Conservation (phyloP, 176 grass and related monocot genomes). For the Juncus effusus region DNA sequence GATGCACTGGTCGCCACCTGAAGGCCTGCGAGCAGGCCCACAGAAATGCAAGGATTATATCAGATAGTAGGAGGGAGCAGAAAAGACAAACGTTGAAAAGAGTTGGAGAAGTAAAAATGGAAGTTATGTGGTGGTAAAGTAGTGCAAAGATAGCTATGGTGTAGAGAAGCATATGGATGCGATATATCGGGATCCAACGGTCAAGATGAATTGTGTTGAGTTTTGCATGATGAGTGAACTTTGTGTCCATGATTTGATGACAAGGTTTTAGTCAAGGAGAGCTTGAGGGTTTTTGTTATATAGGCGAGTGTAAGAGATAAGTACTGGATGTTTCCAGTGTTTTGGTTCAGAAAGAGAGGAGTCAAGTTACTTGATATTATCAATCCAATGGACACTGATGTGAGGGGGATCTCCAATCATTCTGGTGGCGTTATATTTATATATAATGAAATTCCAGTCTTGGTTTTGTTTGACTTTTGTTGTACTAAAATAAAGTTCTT, state of each 20-base stretch:
- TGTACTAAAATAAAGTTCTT: too few species aligned
- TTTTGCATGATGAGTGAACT: constrained; percentile 1
- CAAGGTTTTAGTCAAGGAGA: not conserved
- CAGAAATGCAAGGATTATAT: constrained; percentile 28
- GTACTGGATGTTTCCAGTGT: not conserved
- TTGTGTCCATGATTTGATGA: not conserved
- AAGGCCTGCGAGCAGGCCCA: constrained; percentile 27
- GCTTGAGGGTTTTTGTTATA: constrained; percentile 6
- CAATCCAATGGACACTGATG: not conserved
- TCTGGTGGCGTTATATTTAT: too few species aligned
- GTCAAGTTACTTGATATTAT: not conserved
- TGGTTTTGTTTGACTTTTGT: too few species aligned
- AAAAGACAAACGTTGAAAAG: not conserved
- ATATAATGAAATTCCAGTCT: too few species aligned
- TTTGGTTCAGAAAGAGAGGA: not conserved
- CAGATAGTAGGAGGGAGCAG: constrained; percentile 27
- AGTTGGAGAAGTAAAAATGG: constrained; percentile 10
- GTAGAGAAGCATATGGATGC: constrained; percentile 23
- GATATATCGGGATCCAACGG: constrained; percentile 12
- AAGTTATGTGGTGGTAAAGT: constrained; percentile 12
- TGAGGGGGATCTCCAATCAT: too few species aligned
- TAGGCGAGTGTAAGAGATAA: not conserved
- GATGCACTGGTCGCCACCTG: constrained; percentile 40
- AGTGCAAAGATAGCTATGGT: constrained; percentile 17
- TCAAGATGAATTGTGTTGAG: constrained; percentile 20